Conservation (phyloP, 441 rosid genomes). For the Mallotus japonicus region DNA sequence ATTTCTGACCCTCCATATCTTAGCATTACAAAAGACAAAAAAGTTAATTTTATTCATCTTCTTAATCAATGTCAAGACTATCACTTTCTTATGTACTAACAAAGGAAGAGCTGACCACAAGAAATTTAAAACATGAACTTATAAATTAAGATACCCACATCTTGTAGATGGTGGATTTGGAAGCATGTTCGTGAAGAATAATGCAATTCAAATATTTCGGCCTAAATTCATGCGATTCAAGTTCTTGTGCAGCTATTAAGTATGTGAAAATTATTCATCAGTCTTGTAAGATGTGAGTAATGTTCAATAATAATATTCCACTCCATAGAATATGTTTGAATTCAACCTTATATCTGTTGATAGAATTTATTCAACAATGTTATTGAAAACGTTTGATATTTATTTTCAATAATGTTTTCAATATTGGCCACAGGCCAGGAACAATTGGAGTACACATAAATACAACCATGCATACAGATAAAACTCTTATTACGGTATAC, state of each 20-base stretch:
- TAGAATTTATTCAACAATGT: too few species aligned
- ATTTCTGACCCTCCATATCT: not conserved
- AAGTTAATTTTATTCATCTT: not conserved
- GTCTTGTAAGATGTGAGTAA: not conserved
- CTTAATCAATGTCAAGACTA: not conserved
- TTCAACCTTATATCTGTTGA: too few species aligned
- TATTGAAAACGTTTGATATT: too few species aligned
- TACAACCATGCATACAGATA: too few species aligned
- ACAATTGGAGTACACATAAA: too few species aligned
- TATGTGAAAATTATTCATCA: not conserved
- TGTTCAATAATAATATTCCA: not conserved
- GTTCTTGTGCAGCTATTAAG: not conserved
- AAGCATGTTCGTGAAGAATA: not conserved
- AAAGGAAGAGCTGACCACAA: not conserved
- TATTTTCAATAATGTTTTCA: too few species aligned
- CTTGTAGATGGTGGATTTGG: too few species aligned
- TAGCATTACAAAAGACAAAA: not conserved
- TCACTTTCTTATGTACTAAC: not conserved
- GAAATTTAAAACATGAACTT: not conserved
- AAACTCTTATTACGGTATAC: too few species aligned
- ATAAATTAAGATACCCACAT: too few species aligned
- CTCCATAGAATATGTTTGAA: not conserved
- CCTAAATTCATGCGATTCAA: not conserved
- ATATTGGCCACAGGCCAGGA: too few species aligned
- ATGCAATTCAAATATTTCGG: conserved; percentile 1